Evolutionary conservation across 2,329 filamentous ascomycete species (phyloP), one percentile per base, ranked within the genome.

Genomic region (Colletotrichum destructivum): DNA sequence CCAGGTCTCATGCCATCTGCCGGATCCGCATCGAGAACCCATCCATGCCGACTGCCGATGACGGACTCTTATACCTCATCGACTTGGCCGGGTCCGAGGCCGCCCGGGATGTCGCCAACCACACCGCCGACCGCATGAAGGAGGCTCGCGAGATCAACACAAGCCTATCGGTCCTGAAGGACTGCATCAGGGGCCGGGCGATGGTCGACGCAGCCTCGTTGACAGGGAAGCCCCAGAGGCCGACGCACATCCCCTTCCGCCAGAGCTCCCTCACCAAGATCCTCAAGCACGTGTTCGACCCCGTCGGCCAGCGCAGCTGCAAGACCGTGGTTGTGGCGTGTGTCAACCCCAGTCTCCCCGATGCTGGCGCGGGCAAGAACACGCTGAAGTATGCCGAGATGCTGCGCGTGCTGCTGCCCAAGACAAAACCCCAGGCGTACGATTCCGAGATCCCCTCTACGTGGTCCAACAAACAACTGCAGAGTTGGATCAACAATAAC

Each of bases 1-100:
- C 85, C 2, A 84, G 86, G 42, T 86, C 85, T 2, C 86, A 87
- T 71, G 82, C 81, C 31, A 82, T 88, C 46, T 87, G 84, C 68
- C 85, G 85, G 38, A 81, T 87, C 18, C 79, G 84, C 7, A 81
- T 86, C 68, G 76, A 80, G 68, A 80, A 83, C 49, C 76, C 77
- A 0, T 57, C 74, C 0, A 55, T 77, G 0, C 74, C 75, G 0
- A 71, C 74, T 2, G 76, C 76, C 3, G 78, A 82, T 18, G 84
- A 85, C 35, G 86, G 86, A 1, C 73, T 84, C 0, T 74, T 88
- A 4, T 87, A 84, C 74, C 80, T 87, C 2, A 76, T 88, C 60
- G 86, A 86, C 71, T 80, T 87, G 0, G 85, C 85, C 0, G 86
- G 86, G 0, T 87, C 85, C 9, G 87, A 88, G 72, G 81, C 80